phyloP scores from a whole-genome alignment of 2,329 filamentous ascomycete genomes.

The Fusarium subtropicale region DNA sequence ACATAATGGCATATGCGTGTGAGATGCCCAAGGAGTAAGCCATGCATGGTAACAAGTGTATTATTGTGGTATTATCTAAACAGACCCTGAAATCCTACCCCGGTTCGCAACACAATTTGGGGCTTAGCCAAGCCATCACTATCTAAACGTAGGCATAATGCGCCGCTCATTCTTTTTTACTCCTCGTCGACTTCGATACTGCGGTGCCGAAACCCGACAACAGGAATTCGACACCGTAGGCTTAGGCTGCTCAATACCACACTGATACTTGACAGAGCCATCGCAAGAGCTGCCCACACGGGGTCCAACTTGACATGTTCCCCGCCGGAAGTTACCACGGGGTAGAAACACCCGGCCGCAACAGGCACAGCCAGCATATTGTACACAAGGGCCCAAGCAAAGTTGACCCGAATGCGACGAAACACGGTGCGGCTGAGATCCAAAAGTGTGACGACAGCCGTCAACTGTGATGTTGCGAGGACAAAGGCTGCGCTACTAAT shows the following conservation, averaged over 20 bases:
- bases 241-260: constrained; percentile 86
- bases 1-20: constrained; percentile 16
- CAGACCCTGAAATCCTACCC: constrained; percentile 5
- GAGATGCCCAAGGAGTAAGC: constrained; percentile 21
- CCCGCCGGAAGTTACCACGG: constrained; percentile 59
- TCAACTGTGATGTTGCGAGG: constrained; percentile 77
- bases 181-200: constrained; percentile 24
- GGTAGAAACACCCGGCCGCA: constrained; percentile 82
- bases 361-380: constrained; percentile 82
- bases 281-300: constrained; percentile 89
- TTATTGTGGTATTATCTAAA: constrained; percentile 4
- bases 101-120: neutral
- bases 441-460: constrained; percentile 77
- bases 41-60: constrained; percentile 2
- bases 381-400: constrained; percentile 86
- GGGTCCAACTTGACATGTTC: constrained; percentile 75
- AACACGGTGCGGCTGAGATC: constrained; percentile 79
- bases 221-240: constrained; percentile 65
- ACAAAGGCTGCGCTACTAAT: constrained; percentile 86
- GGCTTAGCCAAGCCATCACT: constrained; percentile 11
- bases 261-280: constrained; percentile 92
- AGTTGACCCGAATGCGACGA: constrained; percentile 83
- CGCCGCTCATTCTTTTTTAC: constrained; percentile 5
- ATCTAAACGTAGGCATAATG: constrained; percentile 24
- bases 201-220: constrained; percentile 57